Evolutionary conservation across 1,139 yeast genomes (phyloP), one percentile per base, ranked within the genome.

Genomic region (Nematodospora anomalae): DNA sequence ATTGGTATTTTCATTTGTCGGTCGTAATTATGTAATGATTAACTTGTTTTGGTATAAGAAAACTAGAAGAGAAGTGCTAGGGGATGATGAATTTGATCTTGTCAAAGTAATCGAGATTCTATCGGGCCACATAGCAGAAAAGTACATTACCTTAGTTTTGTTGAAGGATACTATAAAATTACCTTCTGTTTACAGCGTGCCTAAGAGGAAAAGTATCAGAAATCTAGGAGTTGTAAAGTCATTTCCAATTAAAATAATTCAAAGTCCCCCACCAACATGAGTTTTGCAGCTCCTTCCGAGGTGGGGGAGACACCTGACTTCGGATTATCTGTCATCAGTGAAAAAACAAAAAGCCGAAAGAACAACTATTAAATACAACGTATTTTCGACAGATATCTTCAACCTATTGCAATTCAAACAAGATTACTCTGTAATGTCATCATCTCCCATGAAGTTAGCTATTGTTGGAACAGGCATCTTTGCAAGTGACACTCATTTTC

Each of bases 381-480:
- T n/a, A n/a, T n/a, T n/a, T n/a, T n/a, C n/a, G n/a, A n/a, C n/a
- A n/a, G n/a, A n/a, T n/a, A n/a, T n/a, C n/a, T n/a, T n/a, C n/a
- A n/a, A n/a, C n/a, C n/a, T n/a, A n/a, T n/a, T n/a, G n/a, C n/a
- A n/a, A n/a, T n/a, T n/a, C n/a, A n/a, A n/a, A n/a, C n/a, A n/a
- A n/a, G n/a, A n/a, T n/a, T n/a, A n/a, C n/a, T n/a, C n/a, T n/a
- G n/a, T n/a, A n/a, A n/a, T n/a, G n/a, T n/a, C n/a, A 47, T 43
- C 47, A 23, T 30, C 39, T 16, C 43, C 38, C 34, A 57, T 79
- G 40, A 81, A 77, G 54, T 74, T 87, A 37, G 96, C 94, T 38
- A 66, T 88, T 38, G 79, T 88, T 38, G 96, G 96, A 43, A 89
- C 97, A 2, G 96, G 96, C 47, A 86, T 90, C 53, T 90, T 89